Conservation (phyloP, 2,329 filamentous ascomycete genomes). For the Ascochyta lentis region DNA sequence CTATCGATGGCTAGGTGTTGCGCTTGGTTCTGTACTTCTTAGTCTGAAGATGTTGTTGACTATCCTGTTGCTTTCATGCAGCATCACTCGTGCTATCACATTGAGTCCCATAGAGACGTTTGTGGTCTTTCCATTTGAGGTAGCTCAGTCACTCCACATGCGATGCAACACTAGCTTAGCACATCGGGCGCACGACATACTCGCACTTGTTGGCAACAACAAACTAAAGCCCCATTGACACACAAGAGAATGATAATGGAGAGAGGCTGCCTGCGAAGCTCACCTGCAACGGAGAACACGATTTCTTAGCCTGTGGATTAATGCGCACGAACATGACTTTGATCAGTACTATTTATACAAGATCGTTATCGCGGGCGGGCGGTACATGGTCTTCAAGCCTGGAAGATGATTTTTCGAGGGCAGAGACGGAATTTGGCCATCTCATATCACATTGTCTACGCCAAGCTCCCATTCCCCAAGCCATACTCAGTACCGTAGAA, state of each 20-base stretch:
- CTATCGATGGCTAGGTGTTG: constrained; percentile 4
- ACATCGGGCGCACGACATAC: constrained; percentile 4
- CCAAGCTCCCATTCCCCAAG: no score
- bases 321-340: no score
- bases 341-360: no score
- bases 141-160: background rate
- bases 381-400: no score
- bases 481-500: no score
- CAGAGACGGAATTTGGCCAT: no score
- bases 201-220: background rate
- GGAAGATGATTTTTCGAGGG: no score
- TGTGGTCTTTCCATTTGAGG: constrained; percentile 2
- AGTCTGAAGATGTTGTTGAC: constrained; percentile 1
- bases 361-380: no score
- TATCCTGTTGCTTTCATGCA: background rate
- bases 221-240: background rate
- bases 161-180: background rate
- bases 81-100: background rate
- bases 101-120: constrained; percentile 3
- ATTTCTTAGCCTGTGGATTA: no score
- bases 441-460: no score
- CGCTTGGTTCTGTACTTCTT: constrained; percentile 1
- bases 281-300: no score
- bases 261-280: background rate
- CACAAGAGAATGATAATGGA: background rate